Evolutionary conservation across 345 rosid species (phyloP), one percentile per base, ranked within the genome.

Genomic region (Alliaria petiolata): DNA sequence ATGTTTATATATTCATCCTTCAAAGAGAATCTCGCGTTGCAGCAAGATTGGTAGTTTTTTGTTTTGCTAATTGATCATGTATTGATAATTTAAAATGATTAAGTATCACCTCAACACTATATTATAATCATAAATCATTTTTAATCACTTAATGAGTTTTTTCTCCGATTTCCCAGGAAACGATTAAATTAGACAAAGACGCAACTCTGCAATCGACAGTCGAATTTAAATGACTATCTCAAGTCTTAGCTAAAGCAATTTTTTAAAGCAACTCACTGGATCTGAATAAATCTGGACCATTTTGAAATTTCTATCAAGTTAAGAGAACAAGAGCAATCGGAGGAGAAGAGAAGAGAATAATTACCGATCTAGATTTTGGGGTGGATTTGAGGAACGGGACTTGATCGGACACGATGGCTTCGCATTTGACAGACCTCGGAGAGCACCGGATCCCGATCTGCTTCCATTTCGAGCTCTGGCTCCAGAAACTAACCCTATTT

Each of bases 311-410:
- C 0, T 8, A 39, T 8, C 10, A 51, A 62, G 6, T 14, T 8
- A 19, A 47, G 28, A 47, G 28, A 47, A 36, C 17, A 28, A 15
- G 8, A 19, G 10, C 47, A 33, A 69, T 7, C 3, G 10, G 22
- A 4, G 15, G 50, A 61, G 38, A 30, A 3, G 5, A 39, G n/a
- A 45, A 12, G 7, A 22, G 30, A 8, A 7, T 62, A 56, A 74
- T 82, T 76, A 92, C 98, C 78, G 84, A 78, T 78, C 66, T 81
- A 58, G 81, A 51, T n/a, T 59, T 78, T 13, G 81, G 36, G 28
- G 81, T 43, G 73, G 84, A 35, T 6, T 15, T 22, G 2, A 2
- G 76, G 43, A 45, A 57, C 11, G 78, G 47, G 8, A 4, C 47
- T 11, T 25, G 28, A 40, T 39, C 77, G 61, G 87, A 78, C 54